Base-by-base conservation (phyloP, 2,329 filamentous ascomycete species). In the Corinectria fuckeliana region DNA sequence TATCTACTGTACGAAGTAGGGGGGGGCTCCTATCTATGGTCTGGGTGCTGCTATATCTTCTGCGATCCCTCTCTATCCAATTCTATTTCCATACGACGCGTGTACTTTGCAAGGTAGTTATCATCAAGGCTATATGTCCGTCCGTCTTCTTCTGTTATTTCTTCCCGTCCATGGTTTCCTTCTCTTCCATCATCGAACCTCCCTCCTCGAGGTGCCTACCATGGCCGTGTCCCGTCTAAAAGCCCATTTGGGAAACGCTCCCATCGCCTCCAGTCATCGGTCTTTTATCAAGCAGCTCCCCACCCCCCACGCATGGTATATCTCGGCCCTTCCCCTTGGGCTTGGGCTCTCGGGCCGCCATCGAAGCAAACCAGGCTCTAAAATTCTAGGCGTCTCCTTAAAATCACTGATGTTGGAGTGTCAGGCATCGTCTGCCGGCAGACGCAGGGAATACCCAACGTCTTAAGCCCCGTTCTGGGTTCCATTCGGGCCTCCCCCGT, bases 301-400 rank as follows among this genome's bases (percentile, higher is more conserved):
- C 58, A 58, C 50, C 56, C n/a, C 41, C 58, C 20, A 25, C 61
- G 34, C 25, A 57, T 68, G 61, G 63, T 64, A 66, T 69, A 57
- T 61, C 30, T 18, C 6, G n/a, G 42, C n/a, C n/a, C 25, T 18
- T 28, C 10, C 25, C 10, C 16, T 28, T 26, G 9, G 42, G n/a
- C 18, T 42, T 42, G 39, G 36, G 44, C 38, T 28, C 50, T 53
- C 16, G 23, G 50, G 50, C 50, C 50, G 44, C 28, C 34, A 49
- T 48, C 14, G n/a, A 34, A 26, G 32, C 41, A n/a, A 23, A 5
- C 42, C 13, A 11, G 34, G 20, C 21, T 38, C 38, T 45, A 25
- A 14, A 14, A 25, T 30, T 38, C 30, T 36, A 26, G 25, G 44
- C 20, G 26, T 41, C 26, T 48, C n/a, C 25, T 18, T 16, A 34